Evolutionary conservation across 2,329 filamentous ascomycete genomes (phyloP).

Genomic region (Botrytis sinoallii): DNA sequence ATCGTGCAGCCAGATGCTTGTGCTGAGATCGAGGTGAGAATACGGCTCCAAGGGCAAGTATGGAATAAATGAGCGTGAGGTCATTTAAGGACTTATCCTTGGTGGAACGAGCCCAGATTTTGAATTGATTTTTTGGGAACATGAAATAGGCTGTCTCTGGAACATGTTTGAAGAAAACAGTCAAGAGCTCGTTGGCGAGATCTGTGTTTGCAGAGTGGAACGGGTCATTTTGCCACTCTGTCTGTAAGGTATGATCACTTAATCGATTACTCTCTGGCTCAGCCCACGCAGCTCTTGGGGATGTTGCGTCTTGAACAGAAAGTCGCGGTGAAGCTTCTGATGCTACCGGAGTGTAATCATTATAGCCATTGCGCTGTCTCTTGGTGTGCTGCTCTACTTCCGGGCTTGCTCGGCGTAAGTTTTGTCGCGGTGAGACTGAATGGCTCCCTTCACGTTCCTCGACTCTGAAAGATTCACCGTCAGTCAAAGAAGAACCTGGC

Average conservation of each 20-base stretch:
- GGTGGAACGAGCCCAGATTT: constrained; percentile 50
- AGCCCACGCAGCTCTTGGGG: constrained; percentile 27
- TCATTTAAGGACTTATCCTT: constrained; percentile 50
- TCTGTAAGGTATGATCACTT: constrained; percentile 25
- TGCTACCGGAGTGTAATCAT: constrained; percentile 35
- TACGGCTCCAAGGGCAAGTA: constrained; percentile 55
- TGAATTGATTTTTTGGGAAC: constrained; percentile 53
- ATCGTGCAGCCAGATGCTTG: constrained; percentile 45
- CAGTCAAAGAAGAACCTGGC: constrained; percentile 33
- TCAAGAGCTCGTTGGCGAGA: constrained; percentile 49
- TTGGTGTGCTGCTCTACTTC: constrained; percentile 35
- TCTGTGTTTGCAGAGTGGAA: constrained; percentile 46
- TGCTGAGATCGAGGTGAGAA: constrained; percentile 50
- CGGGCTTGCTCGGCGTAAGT: constrained; percentile 31
- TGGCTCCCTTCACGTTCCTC: constrained; percentile 33
- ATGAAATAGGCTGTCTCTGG: constrained; percentile 54
- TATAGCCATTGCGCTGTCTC: constrained; percentile 35
- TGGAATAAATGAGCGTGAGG: constrained; percentile 57
- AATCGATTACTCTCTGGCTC: constrained; percentile 23
- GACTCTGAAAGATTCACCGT: constrained; percentile 32
- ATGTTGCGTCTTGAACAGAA: constrained; percentile 28
- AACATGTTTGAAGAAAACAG: constrained; percentile 55
- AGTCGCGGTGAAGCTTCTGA: constrained; percentile 35
- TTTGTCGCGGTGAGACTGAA: constrained; percentile 33
- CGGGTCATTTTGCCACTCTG: constrained; percentile 46